Evolutionary conservation across 1,284 basidiomycete genomes (phyloP), one percentile per base, ranked within the genome.

Genomic region (Cryptococcus maquisensis): DNA sequence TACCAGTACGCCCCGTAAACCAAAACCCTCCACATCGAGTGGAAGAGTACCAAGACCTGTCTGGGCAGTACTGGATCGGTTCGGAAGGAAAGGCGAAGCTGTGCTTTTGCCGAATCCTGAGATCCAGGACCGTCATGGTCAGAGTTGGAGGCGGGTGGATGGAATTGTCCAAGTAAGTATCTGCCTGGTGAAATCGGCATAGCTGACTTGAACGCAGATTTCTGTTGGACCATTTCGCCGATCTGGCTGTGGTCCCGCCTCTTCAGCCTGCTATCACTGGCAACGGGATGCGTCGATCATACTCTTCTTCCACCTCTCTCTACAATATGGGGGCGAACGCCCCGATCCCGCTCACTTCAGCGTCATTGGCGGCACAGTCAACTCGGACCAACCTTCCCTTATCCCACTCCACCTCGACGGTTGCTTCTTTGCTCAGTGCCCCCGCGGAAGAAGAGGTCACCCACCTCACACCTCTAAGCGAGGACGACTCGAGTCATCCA

Each of bases 1-100:
- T 96, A 65, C 88, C 86, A 49, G 81, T 95, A 32, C 84, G 88
- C 62, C 84, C 89, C 3, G 86, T 90, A 2, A 83, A 64, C 28
- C 41, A 57, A 13, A 47, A 49, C 13, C 46, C 36, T 18, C 39
- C 51, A 0, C 61, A 69, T 1, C 12, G 13, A n/a, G n/a, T 24
- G 28, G 28, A n/a, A 16, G 63, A 69, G 10, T 92, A 88, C 88
- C 86, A 85, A 69, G 90, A 93, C 69, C 86, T 90, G 73, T 90
- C 88, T 57, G 92, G 92, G 16, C 91, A 90, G 68, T 96, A 96
- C 71, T 94, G 90, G 90, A 95, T 96, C 64, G 92, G 92, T 10
- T 85, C 88, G 60, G 83, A 87, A 60, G 87, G 91, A 49, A 84
- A 67, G 4, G 74, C 91, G 2, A 91, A 86, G 69, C 79, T 94